Base-by-base conservation (phyloP, 352 stramenopile species). In the Phytophthora palmivora region DNA sequence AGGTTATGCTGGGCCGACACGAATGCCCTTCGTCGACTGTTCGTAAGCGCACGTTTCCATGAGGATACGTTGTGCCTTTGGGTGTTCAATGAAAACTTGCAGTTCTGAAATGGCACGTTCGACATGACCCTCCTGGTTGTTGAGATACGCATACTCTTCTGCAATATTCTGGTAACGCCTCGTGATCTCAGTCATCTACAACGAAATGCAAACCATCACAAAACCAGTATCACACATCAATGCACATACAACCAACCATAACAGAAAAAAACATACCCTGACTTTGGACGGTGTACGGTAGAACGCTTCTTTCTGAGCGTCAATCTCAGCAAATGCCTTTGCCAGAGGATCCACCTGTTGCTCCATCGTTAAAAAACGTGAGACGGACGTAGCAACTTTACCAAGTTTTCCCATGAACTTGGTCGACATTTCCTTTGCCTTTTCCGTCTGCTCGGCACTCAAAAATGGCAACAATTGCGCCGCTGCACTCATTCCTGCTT, bases 391-490 rank as follows among this genome's bases (percentile, higher is more conserved):
- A 11, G 79, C 81, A 54, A 79, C 84, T 28, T 87, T 88, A 1
- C 79, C 82, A 34, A 94, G 50, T 50, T 79, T 91, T 21, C 80
- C 78, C 26, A 92, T 88, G 24, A 94, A 85, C 63, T 91, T 94
- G 48, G 71, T 88, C n/a, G 85, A 92, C 49, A 84, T 79, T 57
- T 94, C 85, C 61, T 91, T 94, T 3, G 82, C 85, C 42, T 85
- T 90, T 39, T 94, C 83, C n/a, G 79, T 70, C 21, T 89, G 79
- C 32, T 92, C 85, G 0, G 70, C 69, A 30, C 81, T 85, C 22
- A 94, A 58, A 54, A 88, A 92, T 28, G 81, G 74, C 22, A 94
- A 52, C 56, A 94, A 60, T 19, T 91, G 78, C 5, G 79, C 63
- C 22, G 78, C 37, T 14, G 61, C 74, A 37, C 41, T 47, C 10